A percentile compares a stretch with the other conserved stretches of the same genome.
phyloP scores from a whole-genome alignment of 202 grass and related monocot genomes.

The Schoenoplectus tabernaemontani region DNA sequence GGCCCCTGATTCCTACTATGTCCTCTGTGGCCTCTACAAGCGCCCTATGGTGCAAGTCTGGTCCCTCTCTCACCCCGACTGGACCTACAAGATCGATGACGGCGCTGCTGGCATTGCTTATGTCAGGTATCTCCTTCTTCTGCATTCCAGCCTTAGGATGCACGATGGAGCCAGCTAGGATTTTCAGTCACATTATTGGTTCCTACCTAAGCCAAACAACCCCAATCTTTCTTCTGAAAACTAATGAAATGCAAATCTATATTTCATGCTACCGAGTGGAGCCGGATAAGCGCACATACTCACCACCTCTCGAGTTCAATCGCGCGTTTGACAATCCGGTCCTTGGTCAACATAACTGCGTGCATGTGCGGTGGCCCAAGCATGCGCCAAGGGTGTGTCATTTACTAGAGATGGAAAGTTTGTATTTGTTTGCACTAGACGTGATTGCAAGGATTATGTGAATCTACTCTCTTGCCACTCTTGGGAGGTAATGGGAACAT shows the following conservation, averaged over 20 bases:
- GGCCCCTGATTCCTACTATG: conserved; percentile 83
- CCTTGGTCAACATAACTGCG: conserved; percentile 76
- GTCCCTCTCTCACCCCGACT: conserved; percentile 86
- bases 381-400: conserved; percentile 81
- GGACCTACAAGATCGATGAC: conserved; percentile 98
- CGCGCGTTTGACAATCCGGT: conserved; percentile 93
- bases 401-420: conserved; percentile 94
- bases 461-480: conserved; percentile 94
- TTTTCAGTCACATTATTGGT: too few species aligned
- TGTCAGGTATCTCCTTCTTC: conserved; percentile 27
- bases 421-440: conserved; percentile 71
- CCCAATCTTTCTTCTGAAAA: too few species aligned
- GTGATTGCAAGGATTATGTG: conserved; percentile 92
- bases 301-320: conserved; percentile 89
- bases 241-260: not conserved
- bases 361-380: conserved; percentile 92
- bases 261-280: conserved; percentile 34
- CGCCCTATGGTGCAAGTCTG: conserved; percentile 86
- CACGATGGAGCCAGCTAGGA: too few species aligned
- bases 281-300: conserved; percentile 95
- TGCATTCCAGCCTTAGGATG: too few species aligned
- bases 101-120: conserved; percentile 81
- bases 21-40: conserved; percentile 90
- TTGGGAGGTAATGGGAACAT: conserved; percentile 83
- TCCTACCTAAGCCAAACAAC: too few species aligned